Base-by-base conservation (phyloP, 495 filamentous ascomycete species). In the Rostrohypoxylon terebratum region DNA sequence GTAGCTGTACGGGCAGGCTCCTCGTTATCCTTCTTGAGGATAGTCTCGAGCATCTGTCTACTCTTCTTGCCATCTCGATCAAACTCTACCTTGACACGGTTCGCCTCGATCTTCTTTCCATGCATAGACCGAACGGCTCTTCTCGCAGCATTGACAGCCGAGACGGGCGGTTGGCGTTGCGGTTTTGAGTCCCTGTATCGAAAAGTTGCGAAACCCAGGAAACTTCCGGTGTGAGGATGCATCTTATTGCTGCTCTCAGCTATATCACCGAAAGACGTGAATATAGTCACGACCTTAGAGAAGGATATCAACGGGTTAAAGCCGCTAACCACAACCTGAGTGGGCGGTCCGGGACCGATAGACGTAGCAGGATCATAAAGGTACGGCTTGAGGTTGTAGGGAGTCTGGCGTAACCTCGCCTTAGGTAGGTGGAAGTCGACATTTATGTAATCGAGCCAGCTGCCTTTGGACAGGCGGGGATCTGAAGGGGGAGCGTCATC, bases 181-280 rank as follows among this genome's bases (percentile, higher is more conserved):
- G 86, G 85, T 63, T 81, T 84, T 20, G 86, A 87, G 71, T 98
- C 95, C 76, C 90, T 90, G 81, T 96, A 99, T 69, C 91, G 89
- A 76, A 99, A 91, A 16, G 92, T 91, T 59, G 93, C 96, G 73
- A 99, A 92, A 1, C 96, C 96, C 1, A 99, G 87, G 71, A 93
- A 96, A 66, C 91, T 96, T 10, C 96, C 96, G 14, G 93, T 98
- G 42, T 92, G 90, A 5, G 96, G 96, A 78, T 98, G 91, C 59
- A 94, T 93, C 77, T 94, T 92, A 74, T 97, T 97, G 70, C 91
- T 92, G 66, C 96, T 90, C 70, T 93, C 91, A 38, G 91, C 89
- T 57, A 99, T 92, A 55, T 97, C 94, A 53, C 96, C 96, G 81
- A 91, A 98, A 34, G 88, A 89, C 21, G 92, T 88, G 73, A 98